Evolutionary conservation across 441 rosid species (phyloP).

Genomic region (Erodium moschatum): DNA sequence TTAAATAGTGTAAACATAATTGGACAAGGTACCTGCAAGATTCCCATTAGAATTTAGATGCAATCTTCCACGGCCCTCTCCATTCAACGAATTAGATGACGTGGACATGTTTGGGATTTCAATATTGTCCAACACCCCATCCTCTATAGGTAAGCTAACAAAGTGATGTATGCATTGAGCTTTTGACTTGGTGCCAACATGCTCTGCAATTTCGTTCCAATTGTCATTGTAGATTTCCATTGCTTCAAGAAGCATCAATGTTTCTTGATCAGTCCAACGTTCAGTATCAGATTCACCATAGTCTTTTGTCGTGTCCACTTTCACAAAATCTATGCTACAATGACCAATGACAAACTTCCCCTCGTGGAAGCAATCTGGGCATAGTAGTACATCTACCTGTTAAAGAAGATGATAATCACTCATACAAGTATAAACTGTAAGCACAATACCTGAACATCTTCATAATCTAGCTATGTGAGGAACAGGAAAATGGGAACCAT

Average conservation of each 20-base stretch:
- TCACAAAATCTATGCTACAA: slow-evolving; percentile 76
- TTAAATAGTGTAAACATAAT: slow-evolving; percentile 14
- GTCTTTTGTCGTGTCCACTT: slow-evolving; percentile 52
- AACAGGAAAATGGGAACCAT: not conserved
- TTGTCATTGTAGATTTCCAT: slow-evolving; percentile 70
- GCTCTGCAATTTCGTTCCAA: slow-evolving; percentile 84
- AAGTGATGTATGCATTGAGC: slow-evolving; percentile 92
- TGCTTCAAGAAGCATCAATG: slow-evolving; percentile 77
- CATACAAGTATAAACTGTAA: not conserved
- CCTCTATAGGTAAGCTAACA: slow-evolving; percentile 73
- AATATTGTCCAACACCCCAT: slow-evolving; percentile 66
- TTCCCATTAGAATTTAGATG: slow-evolving; percentile 46
- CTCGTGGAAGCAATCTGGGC: slow-evolving; percentile 68
- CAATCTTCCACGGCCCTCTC: slow-evolving; percentile 38
- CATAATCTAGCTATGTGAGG: not conserved
- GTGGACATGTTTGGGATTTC: slow-evolving; percentile 50
- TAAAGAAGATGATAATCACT: slow-evolving; percentile 21
- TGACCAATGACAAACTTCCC: slow-evolving; percentile 75
- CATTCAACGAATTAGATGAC: slow-evolving; percentile 34
- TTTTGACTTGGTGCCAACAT: slow-evolving; percentile 82
- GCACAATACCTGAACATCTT: not conserved
- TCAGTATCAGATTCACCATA: slow-evolving; percentile 68
- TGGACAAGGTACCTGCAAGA: slow-evolving; percentile 31
- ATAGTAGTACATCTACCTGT: slow-evolving; percentile 69
- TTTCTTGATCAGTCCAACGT: slow-evolving; percentile 83